Percentiles rank a stretch among this genome's conserved stretches.
phyloP scores from a whole-genome alignment of 768 basidiomycete species.

The Scleroderma bovista region DNA sequence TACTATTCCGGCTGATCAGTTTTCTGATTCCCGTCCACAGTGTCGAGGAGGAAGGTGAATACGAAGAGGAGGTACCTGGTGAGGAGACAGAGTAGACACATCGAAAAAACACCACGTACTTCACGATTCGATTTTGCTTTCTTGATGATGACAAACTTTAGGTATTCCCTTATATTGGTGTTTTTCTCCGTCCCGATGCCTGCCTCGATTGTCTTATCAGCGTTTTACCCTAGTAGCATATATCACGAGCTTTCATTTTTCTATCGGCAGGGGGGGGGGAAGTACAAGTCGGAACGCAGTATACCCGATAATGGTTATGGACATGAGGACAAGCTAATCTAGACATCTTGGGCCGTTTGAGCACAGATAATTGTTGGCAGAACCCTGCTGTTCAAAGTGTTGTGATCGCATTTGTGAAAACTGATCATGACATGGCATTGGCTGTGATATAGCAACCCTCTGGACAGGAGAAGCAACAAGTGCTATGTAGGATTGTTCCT shows the following conservation, averaged over 20 bases:
- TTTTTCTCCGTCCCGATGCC: constrained; percentile 20
- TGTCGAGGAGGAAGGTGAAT: constrained; percentile 86
- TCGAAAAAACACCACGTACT: constrained; percentile 21
- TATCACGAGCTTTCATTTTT: constrained; percentile 13
- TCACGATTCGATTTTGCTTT: constrained; percentile 16
- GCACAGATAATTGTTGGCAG: too few species aligned
- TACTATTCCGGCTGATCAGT: not conserved
- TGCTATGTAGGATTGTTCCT: too few species aligned
- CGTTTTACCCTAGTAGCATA: constrained; percentile 25
- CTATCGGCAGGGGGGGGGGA: constrained; percentile 5
- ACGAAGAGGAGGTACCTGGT: constrained; percentile 67
- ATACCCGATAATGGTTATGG: not conserved
- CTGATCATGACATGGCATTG: too few species aligned
- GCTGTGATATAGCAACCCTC: too few species aligned
- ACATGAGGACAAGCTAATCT: too few species aligned
- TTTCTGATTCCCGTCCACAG: constrained; percentile 33
- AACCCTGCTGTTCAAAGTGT: too few species aligned
- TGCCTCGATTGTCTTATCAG: constrained; percentile 23
- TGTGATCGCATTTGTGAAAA: too few species aligned
- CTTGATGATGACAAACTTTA: constrained; percentile 34
- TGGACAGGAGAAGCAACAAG: too few species aligned
- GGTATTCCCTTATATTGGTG: constrained; percentile 30
- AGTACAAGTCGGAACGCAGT: constrained; percentile 3
- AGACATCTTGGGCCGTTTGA: too few species aligned
- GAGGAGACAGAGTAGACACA: constrained; percentile 50